Base-by-base conservation (phyloP, 176 grass and related monocot species). In the Musa schizocarpa region DNA sequence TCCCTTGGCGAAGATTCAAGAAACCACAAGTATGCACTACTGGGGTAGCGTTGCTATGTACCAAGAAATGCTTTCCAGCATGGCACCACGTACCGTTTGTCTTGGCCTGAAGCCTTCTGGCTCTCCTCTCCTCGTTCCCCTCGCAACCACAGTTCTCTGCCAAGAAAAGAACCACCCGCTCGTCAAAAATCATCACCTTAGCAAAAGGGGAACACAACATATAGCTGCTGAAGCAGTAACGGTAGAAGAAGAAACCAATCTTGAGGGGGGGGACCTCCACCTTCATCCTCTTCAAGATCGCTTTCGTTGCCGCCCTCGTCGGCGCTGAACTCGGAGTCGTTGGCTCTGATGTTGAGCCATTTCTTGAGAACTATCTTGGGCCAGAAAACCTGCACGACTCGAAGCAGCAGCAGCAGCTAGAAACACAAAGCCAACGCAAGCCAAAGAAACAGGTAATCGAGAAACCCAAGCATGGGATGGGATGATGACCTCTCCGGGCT, bases 331-430 rank as follows among this genome's bases (percentile, higher is more conserved):
- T 86, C 88, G 2, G 77, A 69, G 64, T 90, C 82, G 73, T 83
- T 88, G 70, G 81, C 84, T 73, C 78, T 34, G 63, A 91, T 80
- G 86, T 98, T 91, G 21, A 98, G 88, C 94, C 88, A 98, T 73
- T 98, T 98, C 94, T 87, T 98, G 6, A 98, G 86, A 73, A 98
- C 88, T 1, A 89, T 54, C 82, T 91, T 91, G 7, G 94, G 94
- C 90, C 94, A 91, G 69, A 89, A 98, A 50, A 81, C 85, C 90
- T 98, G 24, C 65, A 53, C 14, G 52, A 11, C 5, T 34, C 23
- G 24, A 34, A 67, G 14, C 13, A 19, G 19, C 17, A 20, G 59
- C 59, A 63, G 8, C 59, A 19, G 19, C 17, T n/a, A 63, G 9
- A 22, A 63, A n/a, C 21, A 63, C 17, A 8, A 11, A 43, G 34